Percentiles rank a stretch among this genome's conserved stretches.
Evolutionary conservation across 1,284 basidiomycete species (phyloP).

Genomic region (Ceratorhiza oryzae-sativae): DNA sequence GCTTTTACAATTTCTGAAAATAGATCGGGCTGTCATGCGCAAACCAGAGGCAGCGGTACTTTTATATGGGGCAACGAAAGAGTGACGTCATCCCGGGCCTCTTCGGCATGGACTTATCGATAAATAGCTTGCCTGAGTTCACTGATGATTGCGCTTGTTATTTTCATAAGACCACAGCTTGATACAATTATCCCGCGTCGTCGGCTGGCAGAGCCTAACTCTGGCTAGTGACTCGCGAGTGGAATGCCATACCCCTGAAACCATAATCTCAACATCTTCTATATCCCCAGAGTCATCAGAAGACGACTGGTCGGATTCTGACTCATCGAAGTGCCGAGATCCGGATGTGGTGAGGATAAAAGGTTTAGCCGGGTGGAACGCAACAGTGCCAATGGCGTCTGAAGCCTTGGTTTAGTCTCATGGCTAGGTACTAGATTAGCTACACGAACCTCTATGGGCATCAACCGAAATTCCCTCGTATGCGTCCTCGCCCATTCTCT

Average conservation of each 20-base stretch:
- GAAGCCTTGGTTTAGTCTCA: not conserved
- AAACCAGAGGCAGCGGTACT: too few species aligned
- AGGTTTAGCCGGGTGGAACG: conserved; percentile 66
- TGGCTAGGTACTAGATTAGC: too few species aligned
- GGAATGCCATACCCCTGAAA: not conserved
- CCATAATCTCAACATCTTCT: conserved; percentile 5
- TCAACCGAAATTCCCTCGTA: conserved; percentile 40
- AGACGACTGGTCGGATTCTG: conserved; percentile 30
- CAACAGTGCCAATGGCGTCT: conserved; percentile 66
- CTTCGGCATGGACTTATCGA: too few species aligned
- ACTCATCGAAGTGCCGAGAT: conserved; percentile 65
- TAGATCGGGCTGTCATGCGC: too few species aligned
- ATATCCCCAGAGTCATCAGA: not conserved
- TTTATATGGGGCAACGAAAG: too few species aligned
- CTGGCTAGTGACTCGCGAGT: not conserved
- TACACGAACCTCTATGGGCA: conserved; percentile 43
- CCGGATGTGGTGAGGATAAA: conserved; percentile 66
- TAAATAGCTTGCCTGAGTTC: too few species aligned
- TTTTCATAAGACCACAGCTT: conserved; percentile 9
- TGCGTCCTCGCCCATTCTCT: conserved; percentile 20
- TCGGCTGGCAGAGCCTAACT: not conserved
- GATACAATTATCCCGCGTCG: conserved; percentile 8
- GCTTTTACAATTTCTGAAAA: too few species aligned
- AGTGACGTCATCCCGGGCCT: too few species aligned
- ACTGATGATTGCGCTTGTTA: too few species aligned